Percentiles rank a stretch among this genome's conserved stretches.
These are phyloP conservation scores for Liquidambar formosana DNA, from an alignment of 164 flowering plant genomes.

Conservation along the genomic window DNA sequence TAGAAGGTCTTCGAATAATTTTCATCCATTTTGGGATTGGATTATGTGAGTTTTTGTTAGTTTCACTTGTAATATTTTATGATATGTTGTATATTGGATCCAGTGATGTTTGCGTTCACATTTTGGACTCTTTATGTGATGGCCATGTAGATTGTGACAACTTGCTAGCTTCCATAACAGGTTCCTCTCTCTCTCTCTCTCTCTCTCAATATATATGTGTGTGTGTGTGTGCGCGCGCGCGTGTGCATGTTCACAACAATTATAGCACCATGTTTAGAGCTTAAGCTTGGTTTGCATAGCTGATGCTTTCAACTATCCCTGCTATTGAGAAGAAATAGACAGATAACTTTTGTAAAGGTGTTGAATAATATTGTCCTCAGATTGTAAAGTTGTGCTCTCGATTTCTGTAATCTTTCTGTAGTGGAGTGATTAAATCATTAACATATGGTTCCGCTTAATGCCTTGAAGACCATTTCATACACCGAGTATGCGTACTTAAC, in stretches of 20 bases:
- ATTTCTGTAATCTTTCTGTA: too few species aligned
- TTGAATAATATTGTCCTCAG: too few species aligned
- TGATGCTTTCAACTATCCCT: neutral
- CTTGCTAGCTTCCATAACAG: constrained; percentile 75
- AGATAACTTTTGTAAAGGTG: too few species aligned
- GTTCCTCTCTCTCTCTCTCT: constrained; percentile 28
- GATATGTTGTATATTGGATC: constrained; percentile 11
- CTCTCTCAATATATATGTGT: constrained; percentile 14
- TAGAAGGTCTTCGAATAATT: constrained; percentile 57
- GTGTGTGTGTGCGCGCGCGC: neutral
- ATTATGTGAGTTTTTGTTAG: constrained; percentile 3
- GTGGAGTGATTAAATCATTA: too few species aligned
- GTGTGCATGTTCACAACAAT: neutral
- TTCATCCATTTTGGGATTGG: constrained; percentile 1
- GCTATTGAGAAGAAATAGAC: too few species aligned
- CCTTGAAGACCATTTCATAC: too few species aligned
- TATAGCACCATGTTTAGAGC: neutral
- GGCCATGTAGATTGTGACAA: constrained; percentile 63
- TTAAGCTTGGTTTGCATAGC: neutral
- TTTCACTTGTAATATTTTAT: neutral
- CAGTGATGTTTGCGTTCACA: constrained; percentile 58
- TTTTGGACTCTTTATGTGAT: constrained; percentile 74
- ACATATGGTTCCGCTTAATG: too few species aligned
- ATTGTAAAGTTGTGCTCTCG: too few species aligned
- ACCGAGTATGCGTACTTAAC: too few species aligned